Base-by-base conservation (phyloP, 73 alveolate species). In the Urostyla sp. region DNA sequence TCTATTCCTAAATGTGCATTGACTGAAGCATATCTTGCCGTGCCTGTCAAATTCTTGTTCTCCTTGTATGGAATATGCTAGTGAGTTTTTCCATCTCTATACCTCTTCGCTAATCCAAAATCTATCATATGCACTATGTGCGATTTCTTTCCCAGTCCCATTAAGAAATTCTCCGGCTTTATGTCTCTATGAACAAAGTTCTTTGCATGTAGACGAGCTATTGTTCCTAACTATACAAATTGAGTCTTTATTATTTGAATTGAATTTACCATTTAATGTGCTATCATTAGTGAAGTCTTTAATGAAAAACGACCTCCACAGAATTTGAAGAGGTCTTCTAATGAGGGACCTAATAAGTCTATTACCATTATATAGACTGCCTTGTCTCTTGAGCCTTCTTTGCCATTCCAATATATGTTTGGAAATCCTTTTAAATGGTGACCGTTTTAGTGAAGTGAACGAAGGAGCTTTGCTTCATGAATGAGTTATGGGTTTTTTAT, bases 1-100 rank as follows among this genome's bases (percentile, higher is more conserved):
- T 89, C 51, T 93, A 94, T 95, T 21, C 99, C 99, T 37, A 96
- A 84, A 92, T 95, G 99, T 18, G 98, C 89, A 87, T 96, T 96
- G n/a, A 96, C 90, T 26, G 97, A 77, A 0, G 99, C 98, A 85
- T 96, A 95, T 73, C 99, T 82, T 0, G 97, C 99, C 21, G 99
- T 96, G 44, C 99, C 99, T 35, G 97, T 91, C 88, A 96, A 84
- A 58, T 91, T 94, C 54, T 96, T 95, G 48, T 94, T 94, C 79
- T 96, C 99, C 66, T 93, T 93, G 74, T 91, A 96, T 16, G 94
- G 96, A 28, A 96, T 96, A 80, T 96, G 99, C 48, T 87, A 79
- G 51, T 91, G 94, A 73, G 92, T 91, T 21, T 92, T 94, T 50
- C 87, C 85, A 28, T 91, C 88, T 75, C 91, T 63, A 69, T 84